These are phyloP conservation scores for Pseudozyma tsukubaensis DNA, from an alignment of 1,284 basidiomycete genomes.

Conservation along the genomic window DNA sequence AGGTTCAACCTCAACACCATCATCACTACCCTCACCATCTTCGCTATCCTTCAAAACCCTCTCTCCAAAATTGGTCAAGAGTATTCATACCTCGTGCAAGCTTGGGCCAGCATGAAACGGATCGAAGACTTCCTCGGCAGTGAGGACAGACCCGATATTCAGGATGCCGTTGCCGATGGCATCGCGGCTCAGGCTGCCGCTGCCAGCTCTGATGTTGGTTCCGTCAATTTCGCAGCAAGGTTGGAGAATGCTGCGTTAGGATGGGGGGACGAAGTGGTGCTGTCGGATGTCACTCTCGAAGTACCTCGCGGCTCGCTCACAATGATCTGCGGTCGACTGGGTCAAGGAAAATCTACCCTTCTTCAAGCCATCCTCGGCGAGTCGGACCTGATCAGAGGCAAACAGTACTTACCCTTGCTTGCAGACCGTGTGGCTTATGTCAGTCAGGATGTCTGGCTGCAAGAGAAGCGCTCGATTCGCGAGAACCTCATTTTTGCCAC, in stretches of 20 bases:
- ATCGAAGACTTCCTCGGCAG: constrained; percentile 54
- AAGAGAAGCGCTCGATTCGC: constrained; percentile 53
- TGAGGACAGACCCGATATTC: constrained; percentile 27
- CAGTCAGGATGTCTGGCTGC: constrained; percentile 61
- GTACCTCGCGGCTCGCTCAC: constrained; percentile 47
- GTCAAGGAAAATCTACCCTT: constrained; percentile 63
- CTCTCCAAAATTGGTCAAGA: constrained; percentile 56
- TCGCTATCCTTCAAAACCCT: constrained; percentile 51
- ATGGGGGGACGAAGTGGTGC: constrained; percentile 30
- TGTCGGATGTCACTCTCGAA: constrained; percentile 39
- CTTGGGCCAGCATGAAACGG: constrained; percentile 51
- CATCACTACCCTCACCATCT: constrained; percentile 58
- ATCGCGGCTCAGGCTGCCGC: constrained; percentile 5
- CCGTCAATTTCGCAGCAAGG: constrained; percentile 21
- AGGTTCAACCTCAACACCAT: constrained; percentile 55
- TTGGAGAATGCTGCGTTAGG: constrained; percentile 43
- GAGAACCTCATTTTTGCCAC: constrained; percentile 63
- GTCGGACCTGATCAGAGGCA: constrained; percentile 49
- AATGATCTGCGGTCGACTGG: constrained; percentile 61
- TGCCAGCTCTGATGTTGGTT: neutral
- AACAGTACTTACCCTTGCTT: constrained; percentile 30
- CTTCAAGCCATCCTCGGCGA: constrained; percentile 62
- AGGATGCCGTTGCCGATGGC: constrained; percentile 15
- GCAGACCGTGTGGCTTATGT: constrained; percentile 54
- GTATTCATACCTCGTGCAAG: constrained; percentile 51